phyloP scores from a whole-genome alignment of 75 land plant species.

The Pinus taeda region DNA sequence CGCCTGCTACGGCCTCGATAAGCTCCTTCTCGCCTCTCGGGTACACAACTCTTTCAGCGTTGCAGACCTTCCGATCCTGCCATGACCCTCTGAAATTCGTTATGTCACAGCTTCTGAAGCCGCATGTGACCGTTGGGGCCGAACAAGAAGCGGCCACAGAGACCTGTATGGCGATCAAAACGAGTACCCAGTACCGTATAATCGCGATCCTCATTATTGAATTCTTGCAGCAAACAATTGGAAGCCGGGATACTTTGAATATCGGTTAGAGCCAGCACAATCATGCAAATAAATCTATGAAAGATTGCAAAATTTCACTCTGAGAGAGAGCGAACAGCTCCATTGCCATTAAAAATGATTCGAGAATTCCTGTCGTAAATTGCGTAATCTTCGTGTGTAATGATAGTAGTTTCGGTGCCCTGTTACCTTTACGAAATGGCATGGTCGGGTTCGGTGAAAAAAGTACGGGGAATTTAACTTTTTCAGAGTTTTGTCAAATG shows the following conservation, averaged over 20 bases:
- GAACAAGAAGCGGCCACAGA: not conserved
- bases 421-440: conserved; percentile 2
- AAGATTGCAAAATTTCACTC: not conserved
- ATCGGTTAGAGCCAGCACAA: not conserved
- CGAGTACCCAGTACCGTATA: not conserved
- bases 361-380: not conserved
- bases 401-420: conserved; percentile 4
- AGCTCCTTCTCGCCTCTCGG: conserved; percentile 30
- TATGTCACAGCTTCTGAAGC: conserved; percentile 10
- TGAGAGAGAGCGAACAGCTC: not conserved
- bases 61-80: conserved; percentile 24
- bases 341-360: not conserved
- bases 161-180: not conserved
- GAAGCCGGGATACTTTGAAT: not conserved
- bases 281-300: not conserved
- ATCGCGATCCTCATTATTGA: too few relatives aligned
- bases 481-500: too few relatives aligned
- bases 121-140: conserved; percentile 3
- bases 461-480: too few relatives aligned
- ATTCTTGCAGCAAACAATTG: too few relatives aligned
- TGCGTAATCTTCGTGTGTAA: not conserved
- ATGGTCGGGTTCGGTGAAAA: not conserved
- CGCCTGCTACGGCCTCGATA: conserved; percentile 31
- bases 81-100: conserved; percentile 24
- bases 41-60: conserved; percentile 17